Percentiles rank a stretch among this genome's conserved stretches.
Conservation (phyloP, 2,329 filamentous ascomycete species). For the Dryadomyces quercus-mongolicae region DNA sequence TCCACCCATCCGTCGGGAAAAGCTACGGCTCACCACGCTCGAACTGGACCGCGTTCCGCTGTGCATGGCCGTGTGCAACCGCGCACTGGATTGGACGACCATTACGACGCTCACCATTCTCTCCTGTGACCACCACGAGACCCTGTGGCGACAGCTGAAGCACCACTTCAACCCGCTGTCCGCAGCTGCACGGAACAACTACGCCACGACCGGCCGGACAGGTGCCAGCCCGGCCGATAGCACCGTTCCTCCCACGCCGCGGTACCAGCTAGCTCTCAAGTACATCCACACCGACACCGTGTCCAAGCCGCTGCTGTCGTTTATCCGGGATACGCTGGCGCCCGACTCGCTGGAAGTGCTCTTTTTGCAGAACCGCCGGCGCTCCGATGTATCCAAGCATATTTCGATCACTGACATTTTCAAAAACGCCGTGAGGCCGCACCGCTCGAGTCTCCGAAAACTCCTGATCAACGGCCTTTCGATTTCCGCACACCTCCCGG, state of each 20-base stretch:
- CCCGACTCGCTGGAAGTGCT: conserved; percentile 71
- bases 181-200: conserved; percentile 14
- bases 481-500: conserved; percentile 24
- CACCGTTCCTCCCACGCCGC: conserved; percentile 15
- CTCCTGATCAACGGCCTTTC: conserved; percentile 62
- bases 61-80: conserved; percentile 58
- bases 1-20: conserved; percentile 13
- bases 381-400: conserved; percentile 29
- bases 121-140: conserved; percentile 59
- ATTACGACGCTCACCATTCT: conserved; percentile 63
- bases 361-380: conserved; percentile 58
- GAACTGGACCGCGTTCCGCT: conserved; percentile 65
- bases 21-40: conserved; percentile 55
- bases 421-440: conserved; percentile 55
- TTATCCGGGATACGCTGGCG: conserved; percentile 64
- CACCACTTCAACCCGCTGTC: conserved; percentile 42
- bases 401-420: conserved; percentile 63
- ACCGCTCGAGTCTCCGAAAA: conserved; percentile 58
- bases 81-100: conserved; percentile 62
- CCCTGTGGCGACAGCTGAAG: conserved; percentile 61
- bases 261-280: conserved; percentile 56
- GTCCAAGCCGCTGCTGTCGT: conserved; percentile 55
- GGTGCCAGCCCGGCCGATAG: neutral
- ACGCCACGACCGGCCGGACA: conserved; percentile 10
- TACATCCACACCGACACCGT: conserved; percentile 65